Base-by-base conservation (phyloP, 768 basidiomycete species). In the Leccinum variicolor region DNA sequence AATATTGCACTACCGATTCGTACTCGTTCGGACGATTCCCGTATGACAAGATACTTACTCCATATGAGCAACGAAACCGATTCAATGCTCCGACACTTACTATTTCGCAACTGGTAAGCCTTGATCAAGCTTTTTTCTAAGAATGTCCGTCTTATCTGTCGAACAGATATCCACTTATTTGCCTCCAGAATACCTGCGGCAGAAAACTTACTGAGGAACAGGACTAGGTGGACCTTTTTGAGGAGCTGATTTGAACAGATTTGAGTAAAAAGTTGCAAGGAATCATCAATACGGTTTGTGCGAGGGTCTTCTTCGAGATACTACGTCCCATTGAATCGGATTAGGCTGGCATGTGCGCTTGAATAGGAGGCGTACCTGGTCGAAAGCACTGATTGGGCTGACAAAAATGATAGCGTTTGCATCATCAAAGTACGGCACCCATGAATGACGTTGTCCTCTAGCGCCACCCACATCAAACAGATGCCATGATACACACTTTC, bases 271-370 rank as follows among this genome's bases (percentile, higher is more conserved):
- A 93, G 77, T 73, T 91, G 91, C n/a, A 94, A 73, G 1, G 91
- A 92, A 69, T 94, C 92, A 61, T 93, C 90, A 31, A 94, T 90
- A 50, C 92, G 78, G 64, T 94, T 94, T 41, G 87, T 88, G 56
- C 87, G 81, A 28, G 88, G 87, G 66, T 94, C 92, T 75, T 94
- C 92, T 67, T 92, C 89, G 23, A 94, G 78, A 70, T 92, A 92
- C 90, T 93, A 63, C 21, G 19, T 49, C 31, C 50, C 52, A 13
- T 25, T 50, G 15, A 11, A 52, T 34, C 6, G 23, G 19, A 21
- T 57, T 21, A 49, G 59, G 36, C 7, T 23, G 48, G 59, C 14
- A 36, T 34, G 17, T 13, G 29, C 36, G 0, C n/a, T 7, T 43
- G 9, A 23, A 47, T 23, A 29, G 28, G 14, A 57, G 61, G 50